Evolutionary conservation across 73 alveolate species (phyloP), one percentile per base, ranked within the genome.

Genomic region (Durusdinium trenchii): DNA sequence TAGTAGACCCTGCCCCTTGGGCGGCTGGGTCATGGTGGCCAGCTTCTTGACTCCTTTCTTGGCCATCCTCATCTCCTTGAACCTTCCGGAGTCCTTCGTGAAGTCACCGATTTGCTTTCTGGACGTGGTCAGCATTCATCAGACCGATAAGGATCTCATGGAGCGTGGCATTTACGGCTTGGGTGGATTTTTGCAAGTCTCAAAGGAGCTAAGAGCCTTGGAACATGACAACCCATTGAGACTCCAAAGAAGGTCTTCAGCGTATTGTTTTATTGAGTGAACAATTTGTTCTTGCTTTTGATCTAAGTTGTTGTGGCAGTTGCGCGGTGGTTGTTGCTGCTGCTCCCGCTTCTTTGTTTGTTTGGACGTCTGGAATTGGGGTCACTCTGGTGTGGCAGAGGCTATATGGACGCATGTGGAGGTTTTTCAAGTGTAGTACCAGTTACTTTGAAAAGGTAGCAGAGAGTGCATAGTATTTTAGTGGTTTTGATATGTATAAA

Each of bases 81-180:
- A 50, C 36, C 5, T 36, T 5, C 67, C 76, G 2, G n/a, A 18
- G 12, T 62, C 36, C 18, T 43, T 42, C 30, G 10, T 28, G 54
- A 6, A n/a, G 32, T 87, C 95, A 18, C 84, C 84, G 23, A 87
- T 47, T 16, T 87, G 95, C 62, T 87, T 87, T 62, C 45, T 87
- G 48, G 95, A 87, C 61, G 95, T 87, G 14, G 95, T 87, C 48
- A 60, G 91, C 47, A 81, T 81, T 50, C 91, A 81, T 48, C 91
- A 81, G 91, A 81, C 91, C 35, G 71, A 81, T 35, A 48, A 46
- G 3, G 91, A 81, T 5, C 50, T 81, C 50, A 81, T 81, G 91
- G 91, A 81, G 50, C 91, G 91, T 32, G 91, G 91, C 64, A 50
- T 81, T 67, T 81, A 81, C 35, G 91, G 91, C 23, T 81, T 81